phyloP scores from a whole-genome alignment of 2,329 filamentous ascomycete species.

The Trichoderma sp. region DNA sequence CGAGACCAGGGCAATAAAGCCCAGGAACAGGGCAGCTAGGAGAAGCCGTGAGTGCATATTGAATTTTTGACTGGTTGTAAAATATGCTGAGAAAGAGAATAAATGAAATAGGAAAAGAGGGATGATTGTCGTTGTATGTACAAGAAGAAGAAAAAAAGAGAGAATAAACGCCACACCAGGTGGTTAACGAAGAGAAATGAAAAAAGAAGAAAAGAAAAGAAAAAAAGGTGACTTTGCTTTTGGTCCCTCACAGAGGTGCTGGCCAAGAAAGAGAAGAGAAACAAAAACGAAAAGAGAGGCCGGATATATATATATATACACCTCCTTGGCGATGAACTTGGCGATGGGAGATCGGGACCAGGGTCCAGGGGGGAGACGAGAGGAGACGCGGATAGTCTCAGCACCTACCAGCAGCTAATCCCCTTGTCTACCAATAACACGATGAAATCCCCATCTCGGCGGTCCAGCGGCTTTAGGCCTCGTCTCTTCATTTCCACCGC shows the following conservation, averaged over 20 bases:
- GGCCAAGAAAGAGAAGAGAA: slow-evolving; percentile 1
- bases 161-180: slow-evolving; percentile 17
- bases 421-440: neutral
- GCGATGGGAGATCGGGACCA: neutral
- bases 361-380: neutral
- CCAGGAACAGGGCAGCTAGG: slow-evolving; percentile 37
- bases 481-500: neutral
- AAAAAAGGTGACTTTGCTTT: slow-evolving; percentile 7
- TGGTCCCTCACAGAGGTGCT: slow-evolving; percentile 17
- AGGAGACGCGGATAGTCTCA: slow-evolving; percentile 15
- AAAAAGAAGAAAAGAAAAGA: neutral
- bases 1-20: slow-evolving; percentile 46
- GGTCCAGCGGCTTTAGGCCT: neutral
- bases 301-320: slow-evolving; percentile 2
- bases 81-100: neutral
- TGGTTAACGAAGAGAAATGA: slow-evolving; percentile 12
- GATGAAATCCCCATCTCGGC: neutral
- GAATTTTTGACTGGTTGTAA: neutral
- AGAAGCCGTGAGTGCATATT: slow-evolving; percentile 23
- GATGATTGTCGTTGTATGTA: neutral
- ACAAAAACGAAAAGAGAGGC: slow-evolving; percentile 8
- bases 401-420: neutral
- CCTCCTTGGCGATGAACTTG: neutral
- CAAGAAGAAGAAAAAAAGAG: neutral
- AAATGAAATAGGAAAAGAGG: neutral